phyloP scores from a whole-genome alignment of 2,329 filamentous ascomycete genomes.

The Endoconidiophora polonica region DNA sequence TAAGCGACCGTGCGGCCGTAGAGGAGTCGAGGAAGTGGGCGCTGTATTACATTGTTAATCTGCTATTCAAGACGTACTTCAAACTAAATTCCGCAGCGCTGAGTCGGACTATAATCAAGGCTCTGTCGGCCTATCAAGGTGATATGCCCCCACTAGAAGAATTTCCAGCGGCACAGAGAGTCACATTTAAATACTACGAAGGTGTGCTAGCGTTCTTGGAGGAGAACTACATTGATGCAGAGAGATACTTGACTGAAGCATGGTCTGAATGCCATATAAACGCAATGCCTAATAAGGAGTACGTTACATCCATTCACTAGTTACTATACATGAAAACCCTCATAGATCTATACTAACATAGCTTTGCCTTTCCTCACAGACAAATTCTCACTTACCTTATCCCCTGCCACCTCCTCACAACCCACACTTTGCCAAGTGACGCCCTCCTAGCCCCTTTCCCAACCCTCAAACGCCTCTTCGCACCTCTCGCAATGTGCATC shows the following conservation, averaged over 20 bases:
- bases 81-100: conserved; percentile 81
- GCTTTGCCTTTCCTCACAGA: background rate
- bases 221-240: conserved; percentile 77
- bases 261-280: conserved; percentile 65
- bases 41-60: conserved; percentile 84
- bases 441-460: conserved; percentile 60
- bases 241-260: conserved; percentile 63
- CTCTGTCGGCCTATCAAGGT: conserved; percentile 55
- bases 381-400: conserved; percentile 88
- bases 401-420: conserved; percentile 79
- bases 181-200: conserved; percentile 92
- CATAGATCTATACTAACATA: conserved; percentile 15
- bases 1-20: conserved; percentile 70
- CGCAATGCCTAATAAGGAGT: conserved; percentile 67
- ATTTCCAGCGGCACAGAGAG: conserved; percentile 79
- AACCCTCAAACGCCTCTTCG: conserved; percentile 58
- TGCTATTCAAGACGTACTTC: conserved; percentile 98
- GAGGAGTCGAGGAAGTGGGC: conserved; percentile 95
- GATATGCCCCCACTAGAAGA: conserved; percentile 67
- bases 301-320: conserved; percentile 19
- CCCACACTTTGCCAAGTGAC: conserved; percentile 63
- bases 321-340: background rate
- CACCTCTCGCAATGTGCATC: conserved; percentile 63
- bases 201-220: conserved; percentile 89
- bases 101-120: conserved; percentile 76